Conservation (phyloP, 1,139 yeast genomes). For the Kodamaea anthophila region DNA sequence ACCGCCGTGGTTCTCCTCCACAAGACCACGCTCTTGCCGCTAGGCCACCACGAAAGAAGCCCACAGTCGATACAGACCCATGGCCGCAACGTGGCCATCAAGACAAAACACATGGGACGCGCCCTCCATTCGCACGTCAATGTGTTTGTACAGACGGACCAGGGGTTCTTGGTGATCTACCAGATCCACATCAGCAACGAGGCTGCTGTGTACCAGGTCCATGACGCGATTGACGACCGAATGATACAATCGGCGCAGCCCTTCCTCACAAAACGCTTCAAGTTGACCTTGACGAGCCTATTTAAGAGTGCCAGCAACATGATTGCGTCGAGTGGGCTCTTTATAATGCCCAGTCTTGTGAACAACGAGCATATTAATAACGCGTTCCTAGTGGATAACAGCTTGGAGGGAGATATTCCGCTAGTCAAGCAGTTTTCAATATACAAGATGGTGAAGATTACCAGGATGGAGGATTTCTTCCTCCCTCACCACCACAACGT, state of each 20-base stretch:
- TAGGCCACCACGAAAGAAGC: constrained; percentile 27
- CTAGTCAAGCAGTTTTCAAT: constrained; percentile 17
- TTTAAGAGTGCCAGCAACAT: constrained; percentile 33
- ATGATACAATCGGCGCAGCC: constrained; percentile 33
- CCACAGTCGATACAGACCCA: constrained; percentile 28
- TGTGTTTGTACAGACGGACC: constrained; percentile 30
- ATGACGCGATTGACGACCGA: constrained; percentile 19
- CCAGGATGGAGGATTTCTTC: too few relatives aligned
- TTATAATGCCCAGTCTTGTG: constrained; percentile 19
- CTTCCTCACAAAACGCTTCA: constrained; percentile 20
- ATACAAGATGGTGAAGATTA: constrained; percentile 21
- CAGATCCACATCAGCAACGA: constrained; percentile 28
- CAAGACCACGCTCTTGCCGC: constrained; percentile 29
- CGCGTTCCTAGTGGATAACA: constrained; percentile 22
- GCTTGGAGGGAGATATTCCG: constrained; percentile 22
- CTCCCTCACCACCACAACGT: too few relatives aligned
- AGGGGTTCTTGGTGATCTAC: constrained; percentile 29
- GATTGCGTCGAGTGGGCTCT: constrained; percentile 13
- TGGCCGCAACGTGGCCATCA: constrained; percentile 24
- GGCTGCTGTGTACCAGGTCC: constrained; percentile 28
- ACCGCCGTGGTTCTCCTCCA: constrained; percentile 24
- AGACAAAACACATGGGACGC: constrained; percentile 22
- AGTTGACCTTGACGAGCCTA: constrained; percentile 24
- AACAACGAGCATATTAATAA: constrained; percentile 36
- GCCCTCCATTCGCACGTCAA: constrained; percentile 24